phyloP scores from a whole-genome alignment of 768 basidiomycete genomes.

The Gloeopeniophorella convolvens region DNA sequence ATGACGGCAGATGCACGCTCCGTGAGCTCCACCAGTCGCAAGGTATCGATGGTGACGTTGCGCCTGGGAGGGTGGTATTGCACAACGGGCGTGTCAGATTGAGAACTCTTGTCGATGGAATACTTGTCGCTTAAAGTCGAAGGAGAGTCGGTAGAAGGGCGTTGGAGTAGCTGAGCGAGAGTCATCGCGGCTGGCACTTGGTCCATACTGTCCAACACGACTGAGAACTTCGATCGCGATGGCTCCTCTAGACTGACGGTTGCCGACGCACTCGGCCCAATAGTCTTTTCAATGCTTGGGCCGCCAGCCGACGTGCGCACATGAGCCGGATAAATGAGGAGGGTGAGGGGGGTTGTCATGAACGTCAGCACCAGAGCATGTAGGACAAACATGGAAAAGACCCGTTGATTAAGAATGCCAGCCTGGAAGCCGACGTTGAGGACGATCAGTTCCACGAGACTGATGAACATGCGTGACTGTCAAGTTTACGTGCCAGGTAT shows the following conservation, averaged over 20 bases:
- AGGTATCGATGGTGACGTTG: conserved; percentile 53
- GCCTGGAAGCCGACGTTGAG: conserved; percentile 81
- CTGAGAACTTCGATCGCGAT: conserved; percentile 53
- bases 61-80: conserved; percentile 22
- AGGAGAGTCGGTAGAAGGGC: conserved; percentile 15
- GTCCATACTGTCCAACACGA: conserved; percentile 78
- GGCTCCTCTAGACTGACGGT: conserved; percentile 27
- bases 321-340: conserved; percentile 65
- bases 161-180: conserved; percentile 64
- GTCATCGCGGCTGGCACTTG: conserved; percentile 80
- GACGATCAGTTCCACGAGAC: conserved; percentile 82
- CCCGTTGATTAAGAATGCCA: conserved; percentile 50
- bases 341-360: conserved; percentile 77
- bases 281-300: conserved; percentile 10
- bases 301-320: conserved; percentile 41
- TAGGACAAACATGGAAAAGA: conserved; percentile 89
- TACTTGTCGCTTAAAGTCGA: background rate
- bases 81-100: background rate
- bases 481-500: background rate
- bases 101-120: background rate
- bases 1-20: conserved; percentile 85
- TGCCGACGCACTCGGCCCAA: conserved; percentile 10
- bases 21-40: conserved; percentile 86
- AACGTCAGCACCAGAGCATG: conserved; percentile 72
- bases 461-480: conserved; percentile 22